A percentile compares a stretch with the other conserved stretches of the same genome.
Evolutionary conservation across 2,329 filamentous ascomycete genomes (phyloP).

Genomic region (Aspergillus awamori): DNA sequence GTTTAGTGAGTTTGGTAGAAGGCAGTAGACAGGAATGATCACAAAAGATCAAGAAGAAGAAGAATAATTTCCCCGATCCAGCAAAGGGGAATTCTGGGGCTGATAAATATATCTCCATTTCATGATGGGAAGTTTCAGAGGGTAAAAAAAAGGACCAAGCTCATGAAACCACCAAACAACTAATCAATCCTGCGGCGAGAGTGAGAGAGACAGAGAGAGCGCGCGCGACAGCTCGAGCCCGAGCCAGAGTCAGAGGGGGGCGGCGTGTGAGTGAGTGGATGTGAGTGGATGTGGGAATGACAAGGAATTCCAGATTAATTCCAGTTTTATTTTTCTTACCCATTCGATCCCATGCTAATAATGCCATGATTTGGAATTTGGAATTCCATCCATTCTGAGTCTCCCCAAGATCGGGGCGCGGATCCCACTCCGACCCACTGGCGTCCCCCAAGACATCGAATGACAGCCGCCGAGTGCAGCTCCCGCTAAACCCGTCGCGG

Average conservation of each 20-base stretch:
- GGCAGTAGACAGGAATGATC: too few relatives aligned
- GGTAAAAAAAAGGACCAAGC: not conserved
- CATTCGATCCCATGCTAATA: not conserved
- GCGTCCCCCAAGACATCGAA: constrained; percentile 14
- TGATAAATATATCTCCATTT: constrained; percentile 25
- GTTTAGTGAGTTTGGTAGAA: too few relatives aligned
- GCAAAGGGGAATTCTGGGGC: constrained; percentile 11
- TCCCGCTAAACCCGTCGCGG: too few relatives aligned
- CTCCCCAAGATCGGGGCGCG: constrained; percentile 21
- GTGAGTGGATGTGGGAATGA: too few relatives aligned
- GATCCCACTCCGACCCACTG: constrained; percentile 21
- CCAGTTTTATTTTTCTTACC: constrained; percentile 9
- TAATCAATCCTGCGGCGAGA: too few relatives aligned
- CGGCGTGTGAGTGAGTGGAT: too few relatives aligned
- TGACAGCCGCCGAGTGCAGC: constrained; percentile 13
- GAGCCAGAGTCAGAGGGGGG: too few relatives aligned
- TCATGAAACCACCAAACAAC: too few relatives aligned
- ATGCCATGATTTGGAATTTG: constrained; percentile 23
- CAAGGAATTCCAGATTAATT: constrained; percentile 3
- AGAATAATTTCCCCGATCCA: constrained; percentile 3
- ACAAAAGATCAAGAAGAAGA: not conserved
- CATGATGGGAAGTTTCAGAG: constrained; percentile 18
- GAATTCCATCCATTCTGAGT: too few relatives aligned
- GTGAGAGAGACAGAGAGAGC: too few relatives aligned
- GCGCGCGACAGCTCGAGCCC: too few relatives aligned